Evolutionary conservation across 768 basidiomycete genomes (phyloP), one percentile per base, ranked within the genome.

Genomic region (Melanogaster broomeanus): DNA sequence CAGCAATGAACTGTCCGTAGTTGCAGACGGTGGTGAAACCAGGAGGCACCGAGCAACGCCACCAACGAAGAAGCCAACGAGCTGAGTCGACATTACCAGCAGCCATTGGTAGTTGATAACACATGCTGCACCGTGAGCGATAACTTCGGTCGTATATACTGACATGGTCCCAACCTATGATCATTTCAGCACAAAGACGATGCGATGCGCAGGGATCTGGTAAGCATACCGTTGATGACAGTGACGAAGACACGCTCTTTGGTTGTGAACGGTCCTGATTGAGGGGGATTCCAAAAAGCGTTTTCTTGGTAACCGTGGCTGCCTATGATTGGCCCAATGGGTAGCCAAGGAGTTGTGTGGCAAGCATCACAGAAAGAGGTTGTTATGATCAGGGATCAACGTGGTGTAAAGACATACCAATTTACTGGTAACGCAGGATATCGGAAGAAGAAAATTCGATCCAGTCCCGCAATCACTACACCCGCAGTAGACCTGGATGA

Each of bases 391-490:
- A 21, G 12, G 11, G 5, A 18, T 45, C 25, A 30, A 25, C 15
- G n/a, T 25, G 28, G n/a, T 16, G 16, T 35, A 6, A 6, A n/a
- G 34, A 35, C 34, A 3, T 51, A 42, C 52, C 39, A 6, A 35
- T 16, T 16, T 51, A 9, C 71, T 55, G 31, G 44, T 57, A 51
- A 67, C 62, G 37, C 65, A 61, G 83, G 84, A 62, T 78, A 85
- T 30, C 84, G 77, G 58, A 85, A 78, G 65, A 77, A 83, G 71
- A 85, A 86, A 68, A 85, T 85, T 60, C 85, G 84, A 63, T 87
- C 86, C 72, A 86, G 74, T 38, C 84, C 83, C 2, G 85, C 81
- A 34, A 87, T 72, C 34, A 88, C 42, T 51, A 82, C 72, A 80
- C 75, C 77, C 78, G 82, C 9, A 71, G 49, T 6, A 80, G 56